Evolutionary conservation across 345 rosid genomes (phyloP).

Genomic region (Excoecaria cochinchinensis): DNA sequence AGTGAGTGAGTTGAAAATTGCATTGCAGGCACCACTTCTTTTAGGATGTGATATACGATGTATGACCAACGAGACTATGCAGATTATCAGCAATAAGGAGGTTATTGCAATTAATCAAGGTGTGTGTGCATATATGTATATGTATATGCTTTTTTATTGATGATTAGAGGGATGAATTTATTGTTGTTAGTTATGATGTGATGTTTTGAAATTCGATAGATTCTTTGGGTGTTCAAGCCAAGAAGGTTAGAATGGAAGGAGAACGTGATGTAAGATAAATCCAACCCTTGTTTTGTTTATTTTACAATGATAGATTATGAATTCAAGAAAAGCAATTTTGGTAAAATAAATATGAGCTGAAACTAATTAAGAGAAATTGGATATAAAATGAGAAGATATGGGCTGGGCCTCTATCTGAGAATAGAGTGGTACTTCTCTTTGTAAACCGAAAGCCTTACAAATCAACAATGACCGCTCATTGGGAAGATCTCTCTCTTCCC

Average conservation of each 20-base stretch:
- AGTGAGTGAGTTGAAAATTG: not conserved
- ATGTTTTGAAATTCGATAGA: constrained; percentile 17
- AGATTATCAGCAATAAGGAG: constrained; percentile 44
- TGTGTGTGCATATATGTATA: not conserved
- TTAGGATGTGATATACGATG: constrained; percentile 53
- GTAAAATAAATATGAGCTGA: no score
- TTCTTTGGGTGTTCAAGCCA: constrained; percentile 41
- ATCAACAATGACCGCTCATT: constrained; percentile 18
- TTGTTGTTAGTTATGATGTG: not conserved
- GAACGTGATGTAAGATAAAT: constrained; percentile 29
- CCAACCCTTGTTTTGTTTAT: not conserved
- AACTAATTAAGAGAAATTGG: no score
- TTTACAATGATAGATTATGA: no score
- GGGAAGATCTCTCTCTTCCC: constrained; percentile 50
- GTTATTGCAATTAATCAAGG: constrained; percentile 68
- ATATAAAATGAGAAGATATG: no score
- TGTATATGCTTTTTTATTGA: no score
- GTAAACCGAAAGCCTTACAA: constrained; percentile 16
- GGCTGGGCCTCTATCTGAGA: no score
- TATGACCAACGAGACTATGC: constrained; percentile 30
- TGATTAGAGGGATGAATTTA: not conserved
- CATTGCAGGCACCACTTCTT: constrained; percentile 49
- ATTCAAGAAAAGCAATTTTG: no score
- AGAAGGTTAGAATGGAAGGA: constrained; percentile 45
- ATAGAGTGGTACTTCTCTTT: not conserved